Evolutionary conservation across 73 alveolate genomes (phyloP).

Genomic region (Blepharisma japonicum): DNA sequence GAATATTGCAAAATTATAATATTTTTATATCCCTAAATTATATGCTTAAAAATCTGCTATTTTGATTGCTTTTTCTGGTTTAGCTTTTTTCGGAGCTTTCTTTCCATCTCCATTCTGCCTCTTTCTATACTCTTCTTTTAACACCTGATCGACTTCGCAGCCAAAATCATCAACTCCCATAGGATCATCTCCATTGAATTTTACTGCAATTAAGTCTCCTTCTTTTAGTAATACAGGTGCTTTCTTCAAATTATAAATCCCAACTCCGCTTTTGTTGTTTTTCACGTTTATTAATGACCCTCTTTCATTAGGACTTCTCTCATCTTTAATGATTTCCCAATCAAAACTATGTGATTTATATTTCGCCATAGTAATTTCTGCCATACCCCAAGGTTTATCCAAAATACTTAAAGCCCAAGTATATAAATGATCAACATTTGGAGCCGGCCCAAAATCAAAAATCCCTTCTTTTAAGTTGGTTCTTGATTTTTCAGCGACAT

Average conservation of each 20-base stretch:
- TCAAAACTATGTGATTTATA: background rate
- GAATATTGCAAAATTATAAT: no score
- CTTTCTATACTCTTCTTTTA: background rate
- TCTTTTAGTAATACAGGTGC: background rate
- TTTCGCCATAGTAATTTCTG: background rate
- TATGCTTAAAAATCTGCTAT: constrained; percentile 29
- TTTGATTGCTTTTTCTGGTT: constrained; percentile 19
- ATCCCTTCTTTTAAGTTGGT: background rate
- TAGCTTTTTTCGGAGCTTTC: background rate
- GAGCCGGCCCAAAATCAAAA: constrained; percentile 3
- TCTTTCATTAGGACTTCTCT: background rate
- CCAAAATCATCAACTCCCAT: constrained; percentile 5
- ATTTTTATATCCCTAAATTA: no score
- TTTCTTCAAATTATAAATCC: constrained; percentile 20
- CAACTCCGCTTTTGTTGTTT: background rate
- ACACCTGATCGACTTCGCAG: background rate
- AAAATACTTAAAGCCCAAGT: background rate
- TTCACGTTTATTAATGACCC: background rate
- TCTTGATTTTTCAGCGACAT: background rate
- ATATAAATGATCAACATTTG: constrained; percentile 8
- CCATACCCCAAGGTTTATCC: background rate
- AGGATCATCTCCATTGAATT: background rate
- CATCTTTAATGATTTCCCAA: constrained; percentile 9
- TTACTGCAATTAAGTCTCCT: constrained; percentile 19
- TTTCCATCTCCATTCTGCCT: background rate